phyloP scores from a whole-genome alignment of 2,329 filamentous ascomycete genomes.

The Apiospora sp. region DNA sequence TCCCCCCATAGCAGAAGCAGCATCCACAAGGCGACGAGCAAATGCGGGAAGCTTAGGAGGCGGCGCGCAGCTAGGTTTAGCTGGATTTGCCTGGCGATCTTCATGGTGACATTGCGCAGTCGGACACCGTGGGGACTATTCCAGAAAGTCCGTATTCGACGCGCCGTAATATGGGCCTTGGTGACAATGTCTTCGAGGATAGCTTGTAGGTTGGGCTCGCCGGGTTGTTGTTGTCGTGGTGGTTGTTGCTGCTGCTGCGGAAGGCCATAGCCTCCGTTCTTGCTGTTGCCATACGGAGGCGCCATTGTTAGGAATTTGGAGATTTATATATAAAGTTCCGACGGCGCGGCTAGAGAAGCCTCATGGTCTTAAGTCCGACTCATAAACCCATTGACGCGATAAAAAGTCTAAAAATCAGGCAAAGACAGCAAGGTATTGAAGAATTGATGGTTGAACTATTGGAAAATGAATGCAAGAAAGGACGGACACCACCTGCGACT shows the following conservation, averaged over 20 bases:
- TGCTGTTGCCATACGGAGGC: conserved; percentile 3
- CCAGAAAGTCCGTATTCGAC: not conserved
- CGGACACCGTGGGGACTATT: conserved; percentile 10
- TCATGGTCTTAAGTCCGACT: not conserved
- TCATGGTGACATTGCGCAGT: conserved; percentile 42
- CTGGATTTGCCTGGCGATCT: conserved; percentile 44
- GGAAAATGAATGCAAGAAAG: not conserved
- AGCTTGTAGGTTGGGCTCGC: conserved; percentile 21
- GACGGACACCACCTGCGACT: not conserved
- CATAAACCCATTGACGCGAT: conserved; percentile 1
- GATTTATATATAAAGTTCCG: not conserved
- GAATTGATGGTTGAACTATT: not conserved
- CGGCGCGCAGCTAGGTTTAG: conserved; percentile 59
- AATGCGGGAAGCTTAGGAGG: conserved; percentile 70
- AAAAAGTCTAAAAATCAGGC: not conserved
- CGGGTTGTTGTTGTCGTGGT: not conserved
- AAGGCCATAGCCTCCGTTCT: conserved; percentile 23
- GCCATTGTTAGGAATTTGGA: conserved; percentile 24
- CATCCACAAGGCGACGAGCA: conserved; percentile 78
- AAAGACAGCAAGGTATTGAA: not conserved
- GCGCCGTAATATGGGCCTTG: not conserved
- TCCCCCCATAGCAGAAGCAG: conserved; percentile 86
- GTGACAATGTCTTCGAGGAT: conserved; percentile 21
- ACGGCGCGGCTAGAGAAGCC: conserved; percentile 1
- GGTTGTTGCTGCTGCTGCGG: not conserved